Base-by-base conservation (phyloP, 208 protist species). In the Wallacemonas sp. region DNA sequence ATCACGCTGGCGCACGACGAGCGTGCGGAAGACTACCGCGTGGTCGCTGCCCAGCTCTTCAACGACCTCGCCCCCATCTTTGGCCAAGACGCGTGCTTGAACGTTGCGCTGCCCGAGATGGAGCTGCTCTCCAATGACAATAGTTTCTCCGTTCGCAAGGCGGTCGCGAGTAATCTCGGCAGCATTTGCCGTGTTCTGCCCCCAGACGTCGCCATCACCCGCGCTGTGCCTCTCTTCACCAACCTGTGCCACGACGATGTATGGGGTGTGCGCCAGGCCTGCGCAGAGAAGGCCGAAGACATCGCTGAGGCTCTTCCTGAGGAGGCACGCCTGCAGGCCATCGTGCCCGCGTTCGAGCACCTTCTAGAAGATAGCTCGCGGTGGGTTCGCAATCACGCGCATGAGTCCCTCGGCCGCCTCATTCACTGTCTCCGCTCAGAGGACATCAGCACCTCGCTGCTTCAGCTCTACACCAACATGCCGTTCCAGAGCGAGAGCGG, bases 181-280 rank as follows among this genome's bases (percentile, higher is more conserved):
- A 82, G 77, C 15, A 75, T 98, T 34, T 86, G 80, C 56, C 38
- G 70, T 19, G 69, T 70, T 3, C 58, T 89, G 19, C 42, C 61
- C 6, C 42, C 58, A 4, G 73, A 78, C 12, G 77, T 91, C 2
- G 72, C 71, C 22, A 71, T 98, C 14, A 31, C n/a, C 6, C 51
- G 51, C 26, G 51, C 51, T 5, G 66, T 97, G 28, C 84, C 88
- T 27, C 68, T 98, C 11, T 98, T 91, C 68, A 36, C 96, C 0
- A 83, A 62, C 15, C 83, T 98, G 30, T 97, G 90, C 61, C 68
- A 82, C n/a, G 97, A 99, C 69, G 96, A 98, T 44, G 96, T 98
- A 9, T 98, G 96, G 96, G 96, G 95, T 17, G 96, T 99, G 28
- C 93, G 97, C 5, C 97, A 98, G 80, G 95, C 94, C 8, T 98